Evolutionary conservation across 148 eudicot genomes (phyloP).

Genomic region (Nepenthes gracilis): DNA sequence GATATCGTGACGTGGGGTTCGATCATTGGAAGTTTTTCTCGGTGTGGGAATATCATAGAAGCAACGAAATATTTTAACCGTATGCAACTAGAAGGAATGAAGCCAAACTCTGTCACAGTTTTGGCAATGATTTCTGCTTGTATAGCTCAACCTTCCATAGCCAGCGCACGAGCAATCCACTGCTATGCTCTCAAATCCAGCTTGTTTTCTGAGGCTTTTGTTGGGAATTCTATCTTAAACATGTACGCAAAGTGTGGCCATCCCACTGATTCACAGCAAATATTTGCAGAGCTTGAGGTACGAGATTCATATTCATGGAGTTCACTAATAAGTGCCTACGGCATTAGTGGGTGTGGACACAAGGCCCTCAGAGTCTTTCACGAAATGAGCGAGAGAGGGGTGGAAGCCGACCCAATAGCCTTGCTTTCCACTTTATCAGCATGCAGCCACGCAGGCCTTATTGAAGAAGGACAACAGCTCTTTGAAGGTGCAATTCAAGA

Average conservation of each 20-base stretch:
- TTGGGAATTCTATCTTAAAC: slow-evolving; percentile 31
- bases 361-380: slow-evolving; percentile 22
- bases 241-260: slow-evolving; percentile 44
- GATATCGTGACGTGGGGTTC: slow-evolving; percentile 44
- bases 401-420: slow-evolving; percentile 24
- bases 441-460: slow-evolving; percentile 39
- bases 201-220: slow-evolving; percentile 8
- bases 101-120: slow-evolving; percentile 26
- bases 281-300: slow-evolving; percentile 18
- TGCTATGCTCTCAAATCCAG: slow-evolving; percentile 20
- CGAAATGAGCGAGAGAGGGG: slow-evolving; percentile 22
- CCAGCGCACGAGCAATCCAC: slow-evolving; percentile 24
- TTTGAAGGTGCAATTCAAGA: slow-evolving; percentile 16
- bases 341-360: slow-evolving; percentile 26
- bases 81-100: slow-evolving; percentile 31
- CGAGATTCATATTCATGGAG: slow-evolving; percentile 35
- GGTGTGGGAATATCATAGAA: slow-evolving; percentile 9
- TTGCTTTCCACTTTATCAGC: slow-evolving; percentile 33
- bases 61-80: slow-evolving; percentile 22
- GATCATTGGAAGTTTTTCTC: slow-evolving; percentile 18
- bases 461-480: slow-evolving; percentile 26
- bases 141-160: slow-evolving; percentile 16
- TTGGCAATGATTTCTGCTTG: slow-evolving; percentile 35
- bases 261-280: slow-evolving; percentile 11
- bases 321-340: slow-evolving; percentile 25